phyloP scores from a whole-genome alignment of 2,329 filamentous ascomycete species.

The Cladosporium velox region DNA sequence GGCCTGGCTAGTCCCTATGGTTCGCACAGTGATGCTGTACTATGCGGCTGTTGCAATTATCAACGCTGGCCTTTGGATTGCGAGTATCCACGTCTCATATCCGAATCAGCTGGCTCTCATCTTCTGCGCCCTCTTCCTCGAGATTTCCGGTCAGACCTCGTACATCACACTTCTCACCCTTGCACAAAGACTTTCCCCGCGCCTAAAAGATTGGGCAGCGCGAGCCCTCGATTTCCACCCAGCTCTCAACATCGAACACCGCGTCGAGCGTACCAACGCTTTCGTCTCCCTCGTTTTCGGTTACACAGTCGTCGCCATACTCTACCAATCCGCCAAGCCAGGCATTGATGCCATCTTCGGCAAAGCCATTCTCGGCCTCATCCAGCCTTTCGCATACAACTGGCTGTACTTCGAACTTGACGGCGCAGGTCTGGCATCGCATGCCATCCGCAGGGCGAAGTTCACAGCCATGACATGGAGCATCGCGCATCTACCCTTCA shows the following conservation, averaged over 20 bases:
- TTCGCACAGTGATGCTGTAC: slow-evolving; percentile 57
- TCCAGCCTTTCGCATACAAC: slow-evolving; percentile 39
- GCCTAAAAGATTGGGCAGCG: slow-evolving; percentile 29
- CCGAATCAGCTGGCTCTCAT: slow-evolving; percentile 58
- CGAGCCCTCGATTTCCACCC: slow-evolving; percentile 60
- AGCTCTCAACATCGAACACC: slow-evolving; percentile 64
- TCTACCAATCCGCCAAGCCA: slow-evolving; percentile 58
- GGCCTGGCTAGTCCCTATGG: slow-evolving; percentile 57
- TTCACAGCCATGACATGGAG: slow-evolving; percentile 54
- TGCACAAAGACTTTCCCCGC: slow-evolving; percentile 26
- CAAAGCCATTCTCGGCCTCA: slow-evolving; percentile 53
- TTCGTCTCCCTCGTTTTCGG: slow-evolving; percentile 67
- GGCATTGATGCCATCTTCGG: slow-evolving; percentile 62
- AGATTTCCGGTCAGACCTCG: slow-evolving; percentile 52
- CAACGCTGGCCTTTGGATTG: slow-evolving; percentile 61
- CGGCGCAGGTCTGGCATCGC: slow-evolving; percentile 56
- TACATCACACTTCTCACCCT: slow-evolving; percentile 44
- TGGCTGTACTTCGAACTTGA: slow-evolving; percentile 54
- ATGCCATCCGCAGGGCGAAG: slow-evolving; percentile 60
- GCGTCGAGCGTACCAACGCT: slow-evolving; percentile 63
- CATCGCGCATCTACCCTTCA: slow-evolving; percentile 61
- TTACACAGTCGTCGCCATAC: slow-evolving; percentile 62
- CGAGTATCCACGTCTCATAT: slow-evolving; percentile 58
- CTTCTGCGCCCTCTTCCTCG: slow-evolving; percentile 57
- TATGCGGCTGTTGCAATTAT: slow-evolving; percentile 50